A percentile compares a stretch with the other conserved stretches of the same genome.
phyloP scores from a whole-genome alignment of 495 filamentous ascomycete genomes.

The Chaetomium fimeti region DNA sequence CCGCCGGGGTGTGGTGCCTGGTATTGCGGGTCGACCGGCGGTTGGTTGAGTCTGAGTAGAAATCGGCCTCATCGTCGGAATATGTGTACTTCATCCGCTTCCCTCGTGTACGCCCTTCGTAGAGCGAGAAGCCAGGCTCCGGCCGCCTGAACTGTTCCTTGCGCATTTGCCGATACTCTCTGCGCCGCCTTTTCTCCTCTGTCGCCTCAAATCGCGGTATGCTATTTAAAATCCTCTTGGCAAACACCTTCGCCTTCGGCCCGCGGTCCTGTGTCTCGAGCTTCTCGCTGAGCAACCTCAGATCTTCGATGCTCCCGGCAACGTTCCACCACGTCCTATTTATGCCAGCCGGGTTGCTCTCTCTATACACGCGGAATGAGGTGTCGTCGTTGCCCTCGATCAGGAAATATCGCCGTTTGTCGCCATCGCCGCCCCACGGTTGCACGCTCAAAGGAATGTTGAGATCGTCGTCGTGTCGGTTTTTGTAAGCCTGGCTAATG shows the following conservation, averaged over 20 bases:
- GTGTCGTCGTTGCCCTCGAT: conserved; percentile 95
- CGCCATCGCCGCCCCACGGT: conserved; percentile 86
- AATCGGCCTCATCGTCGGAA: conserved; percentile 81
- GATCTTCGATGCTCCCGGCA: conserved; percentile 85
- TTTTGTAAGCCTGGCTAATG: conserved; percentile 88
- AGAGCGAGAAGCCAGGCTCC: conserved; percentile 85
- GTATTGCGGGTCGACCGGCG: conserved; percentile 77
- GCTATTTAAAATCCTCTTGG: conserved; percentile 71
- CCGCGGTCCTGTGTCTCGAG: conserved; percentile 72
- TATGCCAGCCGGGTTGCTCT: conserved; percentile 78
- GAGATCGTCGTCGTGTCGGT: conserved; percentile 83
- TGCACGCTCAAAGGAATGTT: conserved; percentile 93
- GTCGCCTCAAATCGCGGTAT: conserved; percentile 93
- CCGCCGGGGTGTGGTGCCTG: conserved; percentile 65
- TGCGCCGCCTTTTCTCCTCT: conserved; percentile 91
- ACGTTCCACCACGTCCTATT: conserved; percentile 87
- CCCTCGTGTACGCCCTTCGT: conserved; percentile 93
- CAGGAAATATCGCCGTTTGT: conserved; percentile 89
- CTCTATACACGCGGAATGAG: conserved; percentile 87
- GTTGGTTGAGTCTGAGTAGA: conserved; percentile 65
- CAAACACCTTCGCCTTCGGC: conserved; percentile 71
- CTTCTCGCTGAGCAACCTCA: conserved; percentile 69
- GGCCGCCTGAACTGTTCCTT: conserved; percentile 87
- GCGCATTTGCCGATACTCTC: conserved; percentile 83
- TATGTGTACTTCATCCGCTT: conserved; percentile 96